Conservation (phyloP, 768 basidiomycete genomes). For the Hypsizygus marmoreus region DNA sequence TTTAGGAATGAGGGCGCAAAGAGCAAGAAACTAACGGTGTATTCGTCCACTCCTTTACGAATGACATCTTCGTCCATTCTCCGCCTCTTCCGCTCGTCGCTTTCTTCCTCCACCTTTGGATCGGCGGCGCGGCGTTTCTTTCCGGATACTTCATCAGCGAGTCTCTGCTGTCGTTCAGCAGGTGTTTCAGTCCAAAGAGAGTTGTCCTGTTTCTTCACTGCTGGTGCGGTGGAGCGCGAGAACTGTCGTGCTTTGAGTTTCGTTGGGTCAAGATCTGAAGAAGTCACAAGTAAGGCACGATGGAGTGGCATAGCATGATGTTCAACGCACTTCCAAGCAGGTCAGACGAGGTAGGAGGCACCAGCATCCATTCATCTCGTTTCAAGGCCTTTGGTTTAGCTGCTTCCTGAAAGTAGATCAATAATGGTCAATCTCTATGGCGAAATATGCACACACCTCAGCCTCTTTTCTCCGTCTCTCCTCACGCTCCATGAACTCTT, state of each 20-base stretch:
- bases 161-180: constrained; percentile 83
- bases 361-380: constrained; percentile 98
- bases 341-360: constrained; percentile 83
- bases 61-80: constrained; percentile 69
- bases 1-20: not conserved
- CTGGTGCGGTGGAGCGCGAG: constrained; percentile 54
- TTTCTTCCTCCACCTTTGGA: constrained; percentile 41
- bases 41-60: constrained; percentile 71
- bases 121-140: constrained; percentile 77
- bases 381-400: constrained; percentile 74
- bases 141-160: constrained; percentile 94
- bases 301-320: not conserved
- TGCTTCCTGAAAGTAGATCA: constrained; percentile 54
- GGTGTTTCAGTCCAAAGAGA: constrained; percentile 98
- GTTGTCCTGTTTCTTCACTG: constrained; percentile 48
- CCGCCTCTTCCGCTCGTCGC: constrained; percentile 56
- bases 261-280: constrained; percentile 80
- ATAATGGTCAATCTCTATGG: not conserved
- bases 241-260: constrained; percentile 83
- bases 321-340: constrained; percentile 68
- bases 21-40: constrained; percentile 56
- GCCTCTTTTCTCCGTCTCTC: constrained; percentile 70
- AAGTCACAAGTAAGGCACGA: not conserved
- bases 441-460: constrained; percentile 54
- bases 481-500: constrained; percentile 85